Percentiles rank a stretch among this genome's conserved stretches.
phyloP scores from a whole-genome alignment of 495 filamentous ascomycete genomes.

The Penicillium angulare region DNA sequence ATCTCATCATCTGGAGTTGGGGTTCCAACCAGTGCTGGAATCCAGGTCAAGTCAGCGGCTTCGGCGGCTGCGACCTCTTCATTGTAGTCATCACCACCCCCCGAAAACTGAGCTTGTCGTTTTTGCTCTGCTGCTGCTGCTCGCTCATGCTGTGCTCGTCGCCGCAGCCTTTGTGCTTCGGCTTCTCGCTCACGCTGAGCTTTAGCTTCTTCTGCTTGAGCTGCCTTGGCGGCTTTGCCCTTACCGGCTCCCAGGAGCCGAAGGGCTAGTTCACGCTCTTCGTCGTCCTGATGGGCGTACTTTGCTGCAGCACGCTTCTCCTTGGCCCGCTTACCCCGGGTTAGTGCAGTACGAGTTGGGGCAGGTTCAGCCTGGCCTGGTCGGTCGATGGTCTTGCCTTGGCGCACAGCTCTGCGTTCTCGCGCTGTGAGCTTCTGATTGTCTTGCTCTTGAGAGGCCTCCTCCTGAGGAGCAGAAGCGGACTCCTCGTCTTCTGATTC shows the following conservation, averaged over 20 bases:
- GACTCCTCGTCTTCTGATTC: constrained; percentile 13
- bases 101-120: constrained; percentile 55
- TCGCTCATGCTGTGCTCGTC: constrained; percentile 74
- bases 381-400: constrained; percentile 37
- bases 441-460: constrained; percentile 18
- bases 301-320: constrained; percentile 84
- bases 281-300: constrained; percentile 93
- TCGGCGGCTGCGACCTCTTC: constrained; percentile 48
- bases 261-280: constrained; percentile 81
- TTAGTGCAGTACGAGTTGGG: constrained; percentile 31
- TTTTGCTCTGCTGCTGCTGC: constrained; percentile 60
- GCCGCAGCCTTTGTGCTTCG: constrained; percentile 64
- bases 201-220: constrained; percentile 49
- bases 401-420: constrained; percentile 47
- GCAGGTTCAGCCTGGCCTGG: constrained; percentile 13
- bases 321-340: constrained; percentile 82
- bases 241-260: constrained; percentile 74
- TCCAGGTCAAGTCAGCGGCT: constrained; percentile 50
- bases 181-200: constrained; percentile 58
- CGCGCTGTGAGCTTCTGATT: constrained; percentile 49
- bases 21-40: constrained; percentile 75
- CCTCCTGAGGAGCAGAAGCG: constrained; percentile 12
- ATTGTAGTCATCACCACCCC: constrained; percentile 57
- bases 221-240: constrained; percentile 48
- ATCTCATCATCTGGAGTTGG: constrained; percentile 83